Evolutionary conservation across 495 filamentous ascomycete genomes (phyloP), one percentile per base, ranked within the genome.

Genomic region (Neurospora sp.): DNA sequence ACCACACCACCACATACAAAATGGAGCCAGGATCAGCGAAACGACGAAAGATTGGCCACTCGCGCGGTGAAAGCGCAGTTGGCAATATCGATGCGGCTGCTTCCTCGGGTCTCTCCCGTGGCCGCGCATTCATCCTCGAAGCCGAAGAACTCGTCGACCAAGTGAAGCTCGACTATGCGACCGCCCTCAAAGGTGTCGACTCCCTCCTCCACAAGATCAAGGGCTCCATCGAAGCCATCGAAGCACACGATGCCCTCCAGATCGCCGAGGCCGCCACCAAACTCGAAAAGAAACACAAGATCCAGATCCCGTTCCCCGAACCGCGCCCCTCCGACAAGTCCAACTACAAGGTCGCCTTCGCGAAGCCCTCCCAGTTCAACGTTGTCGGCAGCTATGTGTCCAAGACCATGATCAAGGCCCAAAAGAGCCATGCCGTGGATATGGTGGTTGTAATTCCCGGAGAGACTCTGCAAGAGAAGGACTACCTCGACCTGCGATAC

Each of bases 401-500:
- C 53, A 90, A 90, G 81, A 96, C 89, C 10, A 89, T 91, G 75
- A 83, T 89, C 10, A 92, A 89, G 76, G 82, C 85, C 9, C 84
- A 88, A 20, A 85, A 85, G 10, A 78, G 79, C 22, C 81, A 90
- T 41, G 83, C 84, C 1, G 85, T 97, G 69, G 96, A 99, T 83
- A 83, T 99, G 85, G 89, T 93, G 20, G 88, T 97, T 8, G 90
- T 89, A 12, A 96, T 99, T 89, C 94, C 96, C 18, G 79, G 80
- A 61, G 82, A 87, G 3, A 83, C 97, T 3, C 93, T 98, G 74
- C 93, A 97, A 78, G 92, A 94, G 70, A 98, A 99, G 80, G 96
- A 99, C 82, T 98, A 94, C 79, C 85, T 94, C 65, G 93, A 98
- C 77, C 87, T 94, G 82, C 88, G 96, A 74, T 99, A 95, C 81